Base-by-base conservation (phyloP, 257 asterid genomes). In the Vinca minor region DNA sequence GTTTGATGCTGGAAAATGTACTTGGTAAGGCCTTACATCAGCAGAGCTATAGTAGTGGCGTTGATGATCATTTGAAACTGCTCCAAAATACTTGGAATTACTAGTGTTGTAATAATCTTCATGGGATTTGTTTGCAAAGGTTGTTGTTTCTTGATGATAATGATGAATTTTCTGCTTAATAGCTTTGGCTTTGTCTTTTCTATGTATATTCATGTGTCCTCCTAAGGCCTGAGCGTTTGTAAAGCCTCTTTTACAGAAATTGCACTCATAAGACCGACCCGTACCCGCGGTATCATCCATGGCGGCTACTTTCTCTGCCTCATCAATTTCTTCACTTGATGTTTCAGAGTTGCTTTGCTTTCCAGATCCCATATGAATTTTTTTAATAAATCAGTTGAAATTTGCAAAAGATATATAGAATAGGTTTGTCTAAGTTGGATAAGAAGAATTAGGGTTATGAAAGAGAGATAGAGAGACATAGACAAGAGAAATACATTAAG, bases 161-260 rank as follows among this genome's bases (percentile, higher is more conserved):
- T n/a, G n/a, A 45, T 18, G 59, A 20, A 17, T 63, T 10, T 74
- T 81, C 18, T 78, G 72, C 80, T 74, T n/a, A n/a, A n/a, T 79
- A 18, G 80, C 83, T 54, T 78, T 84, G 42, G 84, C 68, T 61
- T 83, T 87, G 35, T 91, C 98, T 67, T 84, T 91, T 63, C 98
- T 70, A 53, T 91, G 96, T 67, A 91, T 87, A 59, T 91, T 91
- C 98, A 91, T 88, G 66, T 91, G 98, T 0, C 98, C 98, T 0
- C 98, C 98, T 13, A 91, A 73, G 21, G 98, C 96, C 45, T 91
- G 96, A 2, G 95, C 98, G 68, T 86, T 91, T 0, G 96, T 91
- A 67, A 91, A 91, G 0, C 96, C 95, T 26, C 93, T 74, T 60
- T 85, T 91, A 72, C 97, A 91, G 50, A 77, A 86, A 55, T 75